phyloP scores from a whole-genome alignment of 176 grass and related monocot genomes.

The Musa beccarii region DNA sequence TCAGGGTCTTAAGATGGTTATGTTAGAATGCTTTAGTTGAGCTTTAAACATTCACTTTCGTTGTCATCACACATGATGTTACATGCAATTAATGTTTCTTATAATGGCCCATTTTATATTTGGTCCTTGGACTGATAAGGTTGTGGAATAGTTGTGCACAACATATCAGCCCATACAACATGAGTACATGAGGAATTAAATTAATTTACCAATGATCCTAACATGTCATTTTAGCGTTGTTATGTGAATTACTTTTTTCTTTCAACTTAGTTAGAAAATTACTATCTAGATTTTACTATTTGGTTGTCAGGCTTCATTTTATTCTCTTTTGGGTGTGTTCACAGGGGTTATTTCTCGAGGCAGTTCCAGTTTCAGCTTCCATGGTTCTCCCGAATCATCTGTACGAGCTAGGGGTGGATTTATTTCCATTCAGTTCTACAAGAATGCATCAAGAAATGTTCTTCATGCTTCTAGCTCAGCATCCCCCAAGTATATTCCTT shows the following conservation, averaged over 20 bases:
- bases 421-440: slow-evolving; percentile 10
- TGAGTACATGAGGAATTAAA: too few relatives aligned
- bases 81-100: too few relatives aligned
- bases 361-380: background rate
- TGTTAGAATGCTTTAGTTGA: background rate
- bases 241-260: too few relatives aligned
- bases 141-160: too few relatives aligned
- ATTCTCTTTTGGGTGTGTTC: background rate
- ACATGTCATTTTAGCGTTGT: too few relatives aligned
- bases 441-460: background rate
- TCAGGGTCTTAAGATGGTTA: background rate
- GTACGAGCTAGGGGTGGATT: background rate
- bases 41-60: background rate
- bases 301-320: background rate
- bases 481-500: background rate
- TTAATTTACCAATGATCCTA: too few relatives aligned
- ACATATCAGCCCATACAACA: too few relatives aligned
- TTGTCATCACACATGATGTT: too few relatives aligned
- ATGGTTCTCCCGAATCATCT: slow-evolving; percentile 3
- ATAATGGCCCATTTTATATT: too few relatives aligned
- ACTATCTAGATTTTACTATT: background rate
- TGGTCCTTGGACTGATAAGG: too few relatives aligned
- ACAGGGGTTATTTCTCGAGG: slow-evolving; percentile 2
- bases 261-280: too few relatives aligned
- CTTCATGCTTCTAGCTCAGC: background rate